phyloP scores from a whole-genome alignment of 2,329 filamentous ascomycete species.

The Hypoxylon sp. region DNA sequence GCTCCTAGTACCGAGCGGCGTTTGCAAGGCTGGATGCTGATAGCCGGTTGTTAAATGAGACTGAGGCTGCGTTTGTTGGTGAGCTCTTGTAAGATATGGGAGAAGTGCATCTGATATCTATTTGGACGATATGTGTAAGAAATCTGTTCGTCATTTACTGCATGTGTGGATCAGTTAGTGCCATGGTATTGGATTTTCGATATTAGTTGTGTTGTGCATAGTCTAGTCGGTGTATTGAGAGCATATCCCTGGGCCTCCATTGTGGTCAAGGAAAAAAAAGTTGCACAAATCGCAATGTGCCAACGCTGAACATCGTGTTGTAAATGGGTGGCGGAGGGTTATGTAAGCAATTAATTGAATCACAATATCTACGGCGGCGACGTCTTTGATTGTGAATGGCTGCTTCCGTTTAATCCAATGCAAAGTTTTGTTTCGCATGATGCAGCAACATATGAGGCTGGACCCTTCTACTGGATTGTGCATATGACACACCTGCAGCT shows the following conservation, averaged over 20 bases:
- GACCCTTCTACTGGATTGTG: conserved; percentile 38
- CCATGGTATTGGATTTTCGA: conserved; percentile 18
- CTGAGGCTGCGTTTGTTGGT: conserved; percentile 44
- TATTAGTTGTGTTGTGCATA: conserved; percentile 16
- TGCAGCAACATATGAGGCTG: conserved; percentile 37
- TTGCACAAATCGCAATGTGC: conserved; percentile 24
- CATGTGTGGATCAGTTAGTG: conserved; percentile 12
- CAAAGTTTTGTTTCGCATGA: conserved; percentile 33
- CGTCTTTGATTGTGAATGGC: conserved; percentile 30
- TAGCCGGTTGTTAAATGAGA: conserved; percentile 41
- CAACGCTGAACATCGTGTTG: conserved; percentile 16
- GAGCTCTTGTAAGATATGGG: conserved; percentile 47
- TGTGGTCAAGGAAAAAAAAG: conserved; percentile 1
- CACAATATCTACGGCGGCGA: conserved; percentile 12
- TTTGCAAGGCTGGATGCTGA: conserved; percentile 45
- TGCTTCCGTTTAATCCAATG: conserved; percentile 29
- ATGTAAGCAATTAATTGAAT: conserved; percentile 29
- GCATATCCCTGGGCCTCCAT: conserved; percentile 1
- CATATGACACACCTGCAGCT: conserved; percentile 44
- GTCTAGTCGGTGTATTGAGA: conserved; percentile 19
- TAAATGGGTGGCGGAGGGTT: conserved; percentile 18
- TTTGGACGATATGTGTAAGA: conserved; percentile 27
- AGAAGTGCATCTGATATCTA: neutral
- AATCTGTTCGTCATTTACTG: conserved; percentile 32
- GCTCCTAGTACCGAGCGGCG: conserved; percentile 53